Evolutionary conservation across 1,284 basidiomycete genomes (phyloP).

Genomic region (Rugosomyces carneus): DNA sequence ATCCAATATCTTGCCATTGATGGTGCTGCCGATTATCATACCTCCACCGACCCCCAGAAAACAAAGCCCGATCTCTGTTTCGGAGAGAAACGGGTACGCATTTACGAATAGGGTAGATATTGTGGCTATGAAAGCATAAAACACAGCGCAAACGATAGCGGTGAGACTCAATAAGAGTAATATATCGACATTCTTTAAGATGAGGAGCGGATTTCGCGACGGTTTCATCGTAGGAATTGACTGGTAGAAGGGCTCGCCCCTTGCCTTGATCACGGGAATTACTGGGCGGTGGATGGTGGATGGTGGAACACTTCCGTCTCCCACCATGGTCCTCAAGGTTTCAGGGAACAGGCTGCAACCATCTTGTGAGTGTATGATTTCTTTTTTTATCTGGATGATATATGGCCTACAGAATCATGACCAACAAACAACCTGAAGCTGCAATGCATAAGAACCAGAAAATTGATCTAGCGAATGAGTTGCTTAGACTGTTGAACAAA

Average conservation of each 20-base stretch:
- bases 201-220: constrained; percentile 51
- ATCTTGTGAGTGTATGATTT: not conserved
- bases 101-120: constrained; percentile 57
- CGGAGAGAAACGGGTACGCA: constrained; percentile 54
- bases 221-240: constrained; percentile 21
- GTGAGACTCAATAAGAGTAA: constrained; percentile 58
- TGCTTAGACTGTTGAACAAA: not conserved
- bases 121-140: constrained; percentile 60
- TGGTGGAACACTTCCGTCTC: constrained; percentile 50
- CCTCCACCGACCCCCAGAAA: constrained; percentile 64
- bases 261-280: constrained; percentile 46
- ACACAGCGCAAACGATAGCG: constrained; percentile 52
- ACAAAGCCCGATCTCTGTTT: constrained; percentile 64
- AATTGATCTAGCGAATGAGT: constrained; percentile 44
- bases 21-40: constrained; percentile 41
- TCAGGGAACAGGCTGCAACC: constrained; percentile 50
- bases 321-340: constrained; percentile 50
- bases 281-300: constrained; percentile 45
- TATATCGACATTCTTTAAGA: constrained; percentile 57
- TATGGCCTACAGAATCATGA: constrained; percentile 47
- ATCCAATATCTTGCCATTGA: constrained; percentile 51
- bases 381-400: not conserved
- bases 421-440: constrained; percentile 45
- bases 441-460: constrained; percentile 77
- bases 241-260: constrained; percentile 15